A percentile compares a stretch with the other conserved stretches of the same genome.
phyloP scores from a whole-genome alignment of 352 stramenopile species.

The Pythium phragmitis region DNA sequence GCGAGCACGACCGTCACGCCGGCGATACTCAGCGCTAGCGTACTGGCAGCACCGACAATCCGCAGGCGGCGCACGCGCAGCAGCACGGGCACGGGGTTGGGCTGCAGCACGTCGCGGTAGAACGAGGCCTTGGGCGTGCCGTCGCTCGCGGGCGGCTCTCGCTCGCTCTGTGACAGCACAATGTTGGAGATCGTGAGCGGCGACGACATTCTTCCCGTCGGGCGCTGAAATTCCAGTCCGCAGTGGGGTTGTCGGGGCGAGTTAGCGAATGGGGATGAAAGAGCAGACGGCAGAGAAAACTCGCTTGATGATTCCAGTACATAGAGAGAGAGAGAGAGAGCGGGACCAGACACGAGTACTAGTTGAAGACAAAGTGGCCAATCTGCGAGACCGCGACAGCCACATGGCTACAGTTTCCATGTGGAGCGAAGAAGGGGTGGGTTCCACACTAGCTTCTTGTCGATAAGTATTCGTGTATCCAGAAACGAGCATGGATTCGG shows the following conservation, averaged over 20 bases:
- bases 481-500: no score
- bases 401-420: conserved; percentile 11
- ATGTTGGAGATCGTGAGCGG: conserved; percentile 70
- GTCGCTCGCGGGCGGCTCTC: neutral
- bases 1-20: conserved; percentile 16
- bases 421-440: conserved; percentile 1
- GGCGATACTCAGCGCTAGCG: neutral
- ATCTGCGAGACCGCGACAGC: conserved; percentile 2
- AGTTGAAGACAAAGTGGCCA: neutral
- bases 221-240: neutral
- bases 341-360: neutral
- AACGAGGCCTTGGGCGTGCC: conserved; percentile 26
- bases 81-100: conserved; percentile 29
- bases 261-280: neutral
- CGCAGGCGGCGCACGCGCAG: conserved; percentile 24
- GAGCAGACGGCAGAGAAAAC: neutral
- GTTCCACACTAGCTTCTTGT: neutral
- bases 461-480: no score
- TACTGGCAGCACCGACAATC: conserved; percentile 1
- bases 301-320: conserved; percentile 1
- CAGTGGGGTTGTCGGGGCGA: neutral
- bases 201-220: conserved; percentile 30
- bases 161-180: conserved; percentile 44
- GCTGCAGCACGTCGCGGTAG: conserved; percentile 26
- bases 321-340: conserved; percentile 10